phyloP scores from a whole-genome alignment of 768 basidiomycete genomes.

The Nidula microcarpa region DNA sequence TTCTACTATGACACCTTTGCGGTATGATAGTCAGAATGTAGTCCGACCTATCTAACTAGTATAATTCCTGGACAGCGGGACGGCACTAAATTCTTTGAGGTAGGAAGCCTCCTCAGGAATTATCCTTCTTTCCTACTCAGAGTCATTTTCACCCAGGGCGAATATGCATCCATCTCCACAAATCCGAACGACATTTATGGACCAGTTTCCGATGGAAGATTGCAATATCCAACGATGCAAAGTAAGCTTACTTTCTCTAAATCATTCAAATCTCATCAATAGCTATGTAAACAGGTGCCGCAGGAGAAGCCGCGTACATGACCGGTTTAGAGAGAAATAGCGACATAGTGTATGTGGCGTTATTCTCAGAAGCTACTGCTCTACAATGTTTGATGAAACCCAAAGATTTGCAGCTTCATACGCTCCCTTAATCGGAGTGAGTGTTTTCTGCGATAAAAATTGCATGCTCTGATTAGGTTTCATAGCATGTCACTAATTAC shows the following conservation, averaged over 20 bases:
- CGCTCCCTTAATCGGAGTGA: constrained; percentile 52
- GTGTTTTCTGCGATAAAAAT: constrained; percentile 4
- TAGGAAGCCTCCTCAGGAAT: constrained; percentile 6
- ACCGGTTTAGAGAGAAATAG: constrained; percentile 56
- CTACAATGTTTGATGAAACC: constrained; percentile 21
- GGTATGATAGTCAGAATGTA: constrained; percentile 11
- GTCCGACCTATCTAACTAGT: neutral
- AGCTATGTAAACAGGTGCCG: constrained; percentile 29
- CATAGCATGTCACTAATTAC: constrained; percentile 45
- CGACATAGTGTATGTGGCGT: constrained; percentile 27
- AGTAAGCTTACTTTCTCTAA: constrained; percentile 25
- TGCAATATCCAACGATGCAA: constrained; percentile 54
- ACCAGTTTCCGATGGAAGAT: constrained; percentile 35
- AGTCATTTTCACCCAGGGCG: constrained; percentile 32
- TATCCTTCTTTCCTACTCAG: neutral
- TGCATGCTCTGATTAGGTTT: neutral
- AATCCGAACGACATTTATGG: constrained; percentile 49
- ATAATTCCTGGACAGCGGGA: constrained; percentile 36
- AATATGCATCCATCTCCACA: constrained; percentile 60
- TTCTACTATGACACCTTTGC: constrained; percentile 35
- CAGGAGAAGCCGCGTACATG: constrained; percentile 67
- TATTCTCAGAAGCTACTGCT: neutral
- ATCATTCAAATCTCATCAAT: neutral
- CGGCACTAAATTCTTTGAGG: constrained; percentile 59
- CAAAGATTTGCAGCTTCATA: constrained; percentile 57